Evolutionary conservation across 306 rosid species (phyloP), one percentile per base, ranked within the genome.

Genomic region (Lablab purpureus): DNA sequence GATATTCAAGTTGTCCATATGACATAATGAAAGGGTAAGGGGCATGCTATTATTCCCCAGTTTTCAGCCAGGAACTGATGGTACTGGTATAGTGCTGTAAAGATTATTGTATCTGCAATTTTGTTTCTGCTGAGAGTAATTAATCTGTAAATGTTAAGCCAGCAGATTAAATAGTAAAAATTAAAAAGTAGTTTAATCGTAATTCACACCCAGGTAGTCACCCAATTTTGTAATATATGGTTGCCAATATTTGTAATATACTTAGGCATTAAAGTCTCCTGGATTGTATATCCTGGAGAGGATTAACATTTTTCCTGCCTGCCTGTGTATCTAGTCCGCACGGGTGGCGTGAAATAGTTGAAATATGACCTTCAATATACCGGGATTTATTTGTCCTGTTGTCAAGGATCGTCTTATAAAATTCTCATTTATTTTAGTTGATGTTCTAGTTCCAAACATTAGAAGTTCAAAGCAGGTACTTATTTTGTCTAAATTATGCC

Each of bases 111-210:
- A 55, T 74, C 81, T 67, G 81, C 77, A 67, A 41, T 85, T 85
- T 88, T 83, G 90, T 81, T 85, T 81, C 85, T 52, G 81, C 76
- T 60, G 76, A 80, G 79, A 85, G 81, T 63, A 77, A 78, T 81
- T 88, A 77, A 75, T 84, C 79, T 87, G 93, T 92, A 90, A 84
- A 88, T 90, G 76, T 82, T 77, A 60, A 66, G 81, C 79, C 76
- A 60, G 77, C 88, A 45, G 87, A 43, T 75, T 83, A 71, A 66
- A 22, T 77, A 81, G 88, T 75, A 56, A 75, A 64, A 65, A n/a
- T n/a, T 55, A 36, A 50, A 30, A 41, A 13, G 3, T 65, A 56
- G 56, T 77, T 74, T 71, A 41, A 45, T 76, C 50, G 55, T 58
- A n/a, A 32, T 55, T 72, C 67, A 78, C 71, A 58, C 66, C 72